Conservation (phyloP, 805 yeast genomes). For the Candida quercuum region DNA sequence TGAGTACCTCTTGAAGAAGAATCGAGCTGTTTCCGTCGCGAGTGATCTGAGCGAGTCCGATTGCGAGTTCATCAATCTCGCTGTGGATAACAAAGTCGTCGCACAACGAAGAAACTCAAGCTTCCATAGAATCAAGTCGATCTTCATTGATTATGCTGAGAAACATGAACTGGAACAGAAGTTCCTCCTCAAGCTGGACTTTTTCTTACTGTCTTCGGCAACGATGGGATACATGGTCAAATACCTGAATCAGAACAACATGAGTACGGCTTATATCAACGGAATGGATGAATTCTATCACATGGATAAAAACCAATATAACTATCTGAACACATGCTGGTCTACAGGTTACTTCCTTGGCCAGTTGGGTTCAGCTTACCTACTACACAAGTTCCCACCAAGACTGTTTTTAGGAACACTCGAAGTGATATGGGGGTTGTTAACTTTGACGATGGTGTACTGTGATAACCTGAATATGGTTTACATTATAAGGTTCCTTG, state of each 20-base stretch:
- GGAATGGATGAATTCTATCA: conserved; percentile 33
- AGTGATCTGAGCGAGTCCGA: not conserved
- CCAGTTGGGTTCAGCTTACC: conserved; percentile 37
- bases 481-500: conserved; percentile 28
- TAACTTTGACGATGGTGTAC: conserved; percentile 30
- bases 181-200: conserved; percentile 28
- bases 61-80: conserved; percentile 6
- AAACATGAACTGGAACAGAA: conserved; percentile 28
- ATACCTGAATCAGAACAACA: conserved; percentile 34
- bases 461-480: conserved; percentile 18
- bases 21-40: no score
- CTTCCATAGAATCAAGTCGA: conserved; percentile 5
- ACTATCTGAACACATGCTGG: conserved; percentile 37
- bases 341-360: conserved; percentile 46
- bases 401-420: conserved; percentile 37
- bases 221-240: conserved; percentile 39
- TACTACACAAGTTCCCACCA: conserved; percentile 35
- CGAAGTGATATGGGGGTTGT: conserved; percentile 37
- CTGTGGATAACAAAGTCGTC: conserved; percentile 4
- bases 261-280: conserved; percentile 35
- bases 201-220: conserved; percentile 32
- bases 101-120: conserved; percentile 5
- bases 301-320: conserved; percentile 37
- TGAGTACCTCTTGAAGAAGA: conserved; percentile 4
- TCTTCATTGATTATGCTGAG: conserved; percentile 22